Conservation (phyloP, 1,284 basidiomycete genomes). For the Rhizopogon parksii region DNA sequence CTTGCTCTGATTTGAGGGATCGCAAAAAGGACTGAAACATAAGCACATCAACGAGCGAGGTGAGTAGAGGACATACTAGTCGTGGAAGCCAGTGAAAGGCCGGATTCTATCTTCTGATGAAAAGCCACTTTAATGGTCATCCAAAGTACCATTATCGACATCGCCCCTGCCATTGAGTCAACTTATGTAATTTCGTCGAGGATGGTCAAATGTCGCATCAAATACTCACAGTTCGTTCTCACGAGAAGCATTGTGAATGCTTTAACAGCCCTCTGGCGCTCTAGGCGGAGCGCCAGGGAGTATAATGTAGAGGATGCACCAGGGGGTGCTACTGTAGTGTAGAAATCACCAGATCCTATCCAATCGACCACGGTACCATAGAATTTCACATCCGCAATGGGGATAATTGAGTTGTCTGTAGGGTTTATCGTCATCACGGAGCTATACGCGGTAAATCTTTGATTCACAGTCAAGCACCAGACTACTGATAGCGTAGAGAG, state of each 20-base stretch:
- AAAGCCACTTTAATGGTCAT: slow-evolving; percentile 5
- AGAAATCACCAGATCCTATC: background rate
- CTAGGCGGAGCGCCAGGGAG: background rate
- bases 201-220: background rate
- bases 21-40: slow-evolving; percentile 2
- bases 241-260: slow-evolving; percentile 3
- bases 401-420: slow-evolving; percentile 2
- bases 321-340: background rate
- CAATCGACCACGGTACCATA: slow-evolving; percentile 4
- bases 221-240: slow-evolving; percentile 1
- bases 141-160: slow-evolving; percentile 3
- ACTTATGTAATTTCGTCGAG: background rate
- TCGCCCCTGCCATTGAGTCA: background rate
- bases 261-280: slow-evolving; percentile 1
- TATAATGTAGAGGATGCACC: background rate
- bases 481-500: background rate
- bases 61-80: background rate
- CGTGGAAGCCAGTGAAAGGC: slow-evolving; percentile 2
- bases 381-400: background rate
- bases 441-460: slow-evolving; percentile 1
- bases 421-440: slow-evolving; percentile 5
- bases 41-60: background rate
- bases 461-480: background rate
- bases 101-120: background rate
- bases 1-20: slow-evolving; percentile 5